Percentiles rank a stretch among this genome's conserved stretches.
Evolutionary conservation across 1,139 yeast genomes (phyloP).

Genomic region (Arxiozyma bovina): DNA sequence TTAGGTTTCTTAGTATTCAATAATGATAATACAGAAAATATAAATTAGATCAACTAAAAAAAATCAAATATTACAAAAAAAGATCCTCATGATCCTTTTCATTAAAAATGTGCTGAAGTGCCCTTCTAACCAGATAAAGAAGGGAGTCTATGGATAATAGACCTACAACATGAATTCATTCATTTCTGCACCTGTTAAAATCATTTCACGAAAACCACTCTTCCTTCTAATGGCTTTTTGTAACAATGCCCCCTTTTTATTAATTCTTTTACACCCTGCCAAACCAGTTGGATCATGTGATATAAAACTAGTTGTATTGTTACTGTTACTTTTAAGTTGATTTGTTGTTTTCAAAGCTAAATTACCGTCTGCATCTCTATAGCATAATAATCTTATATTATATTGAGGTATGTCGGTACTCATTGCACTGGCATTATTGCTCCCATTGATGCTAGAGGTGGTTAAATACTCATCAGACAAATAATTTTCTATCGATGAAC

Average conservation of each 20-base stretch:
- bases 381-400: constrained; percentile 20
- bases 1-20: neutral
- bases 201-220: constrained; percentile 29
- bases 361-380: constrained; percentile 28
- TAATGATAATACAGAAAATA: neutral
- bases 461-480: constrained; percentile 14
- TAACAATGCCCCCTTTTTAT: constrained; percentile 13
- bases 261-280: constrained; percentile 10
- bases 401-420: constrained; percentile 9
- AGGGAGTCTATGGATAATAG: neutral
- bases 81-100: too few relatives aligned
- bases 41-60: neutral
- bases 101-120: neutral
- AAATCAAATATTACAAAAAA: too few relatives aligned
- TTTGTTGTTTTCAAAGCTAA: constrained; percentile 23
- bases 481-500: constrained; percentile 12
- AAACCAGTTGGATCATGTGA: constrained; percentile 8
- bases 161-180: constrained; percentile 29
- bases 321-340: constrained; percentile 1
- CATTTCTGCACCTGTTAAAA: constrained; percentile 28
- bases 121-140: neutral
- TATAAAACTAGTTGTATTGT: neutral
- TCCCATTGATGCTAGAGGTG: constrained; percentile 4
- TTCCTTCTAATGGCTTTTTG: constrained; percentile 26
- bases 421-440: constrained; percentile 4